A percentile compares a stretch with the other conserved stretches of the same genome.
Conservation (phyloP, 805 yeast species). For the Candida odintsovae region DNA sequence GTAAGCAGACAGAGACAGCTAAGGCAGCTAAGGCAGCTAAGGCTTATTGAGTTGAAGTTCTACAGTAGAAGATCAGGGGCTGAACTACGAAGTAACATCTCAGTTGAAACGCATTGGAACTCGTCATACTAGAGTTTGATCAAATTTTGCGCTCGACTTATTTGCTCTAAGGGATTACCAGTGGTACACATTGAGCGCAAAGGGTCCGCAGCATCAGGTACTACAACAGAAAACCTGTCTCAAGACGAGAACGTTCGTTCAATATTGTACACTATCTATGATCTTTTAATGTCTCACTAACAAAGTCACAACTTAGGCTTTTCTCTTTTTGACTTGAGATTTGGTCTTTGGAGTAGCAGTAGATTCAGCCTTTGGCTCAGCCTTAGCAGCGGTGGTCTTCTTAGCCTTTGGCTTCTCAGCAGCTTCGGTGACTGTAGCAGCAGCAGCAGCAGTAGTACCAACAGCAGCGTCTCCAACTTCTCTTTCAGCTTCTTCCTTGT, state of each 20-base stretch:
- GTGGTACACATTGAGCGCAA: too few species aligned
- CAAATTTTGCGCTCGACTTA: too few species aligned
- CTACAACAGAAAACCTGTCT: background rate
- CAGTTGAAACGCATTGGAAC: too few species aligned
- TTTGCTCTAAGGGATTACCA: too few species aligned
- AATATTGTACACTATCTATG: background rate
- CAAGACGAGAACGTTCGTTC: background rate
- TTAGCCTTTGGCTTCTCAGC: background rate
- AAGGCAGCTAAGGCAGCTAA: too few species aligned
- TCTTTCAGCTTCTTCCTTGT: conserved; percentile 26
- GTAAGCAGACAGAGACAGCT: too few species aligned
- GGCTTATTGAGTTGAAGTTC: background rate
- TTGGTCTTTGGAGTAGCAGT: conserved; percentile 5
- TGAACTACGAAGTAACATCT: too few species aligned
- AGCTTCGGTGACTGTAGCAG: conserved; percentile 1
- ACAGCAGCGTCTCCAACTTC: conserved; percentile 6
- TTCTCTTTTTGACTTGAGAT: conserved; percentile 11
- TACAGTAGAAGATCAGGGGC: background rate
- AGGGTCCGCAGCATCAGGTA: too few species aligned
- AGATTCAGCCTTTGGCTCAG: background rate
- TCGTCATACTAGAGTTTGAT: too few species aligned
- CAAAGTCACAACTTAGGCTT: background rate
- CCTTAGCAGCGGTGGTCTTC: conserved; percentile 1
- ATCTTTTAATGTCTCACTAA: background rate
- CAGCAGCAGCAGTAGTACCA: conserved; percentile 4